Base-by-base conservation (phyloP, 2,329 filamentous ascomycete genomes). In the Alternaria ethzedia region DNA sequence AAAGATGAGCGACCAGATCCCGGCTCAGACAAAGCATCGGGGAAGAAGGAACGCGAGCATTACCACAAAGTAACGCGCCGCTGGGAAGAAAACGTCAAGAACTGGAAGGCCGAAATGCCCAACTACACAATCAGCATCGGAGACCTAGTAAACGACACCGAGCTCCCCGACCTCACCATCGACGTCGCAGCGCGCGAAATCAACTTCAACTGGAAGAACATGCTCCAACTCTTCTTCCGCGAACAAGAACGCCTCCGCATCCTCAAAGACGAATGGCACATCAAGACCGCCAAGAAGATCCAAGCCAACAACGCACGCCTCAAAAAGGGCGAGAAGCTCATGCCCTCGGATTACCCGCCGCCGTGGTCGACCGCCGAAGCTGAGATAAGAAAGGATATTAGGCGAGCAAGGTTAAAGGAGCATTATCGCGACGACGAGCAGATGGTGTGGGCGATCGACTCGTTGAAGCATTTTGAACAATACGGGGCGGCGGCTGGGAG, bases 111-210 rank as follows among this genome's bases (percentile, higher is more conserved):
- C 11, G 71, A 79, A 36, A 69, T 75, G 66, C 76, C 77, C 11
- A 70, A 75, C 26, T 78, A 78, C 51, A 77, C 72, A 0, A 74
- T 79, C 9, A 66, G 61, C 8, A 70, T 79, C 13, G 65, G 67
- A 2, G 59, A 57, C n/a, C 26, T 75, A n/a, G 74, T 79, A 1
- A 79, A 79, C 46, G 77, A 79, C 28, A 78, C 75, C 0, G 66
- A 64, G 10, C 64, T 79, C 2, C 73, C 75, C 6, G 67, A 51
- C 1, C 65, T 79, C 13, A 44, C 20, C 4, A 67, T 78, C 32
- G 55, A 74, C 41, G 46, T 60, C 11, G 61, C 63, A 11, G 50
- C 63, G 6, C 65, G 75, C 20, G 73, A 68, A 52, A 69, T 78
- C 3, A 51, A 23, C 1, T 69, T 79, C 23, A 57, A 73, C 9